Evolutionary conservation across 139 green algal genomes (phyloP).

Genomic region (Chlorella sp.): DNA sequence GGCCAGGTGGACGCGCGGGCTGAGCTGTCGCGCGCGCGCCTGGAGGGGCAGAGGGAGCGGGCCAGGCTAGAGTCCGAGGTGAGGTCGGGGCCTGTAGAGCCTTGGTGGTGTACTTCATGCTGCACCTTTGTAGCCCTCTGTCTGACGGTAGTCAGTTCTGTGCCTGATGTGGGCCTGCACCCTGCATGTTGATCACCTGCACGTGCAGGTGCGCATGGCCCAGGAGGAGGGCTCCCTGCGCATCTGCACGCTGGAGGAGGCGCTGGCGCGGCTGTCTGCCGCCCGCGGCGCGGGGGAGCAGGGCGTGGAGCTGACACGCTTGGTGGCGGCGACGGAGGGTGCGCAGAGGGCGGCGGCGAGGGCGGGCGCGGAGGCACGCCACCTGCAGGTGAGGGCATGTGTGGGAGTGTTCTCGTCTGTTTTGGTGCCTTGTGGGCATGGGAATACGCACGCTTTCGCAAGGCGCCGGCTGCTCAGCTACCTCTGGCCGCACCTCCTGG

Average conservation of each 20-base stretch:
- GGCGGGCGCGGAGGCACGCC: not conserved
- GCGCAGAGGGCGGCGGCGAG: conserved; percentile 15
- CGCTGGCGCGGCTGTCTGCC: conserved; percentile 20
- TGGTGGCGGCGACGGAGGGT: conserved; percentile 9
- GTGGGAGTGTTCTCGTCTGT: not conserved
- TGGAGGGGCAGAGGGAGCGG: not conserved
- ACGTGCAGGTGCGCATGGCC: conserved; percentile 22
- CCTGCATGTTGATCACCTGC: not conserved
- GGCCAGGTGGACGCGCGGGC: not conserved
- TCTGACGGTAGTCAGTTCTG: not conserved
- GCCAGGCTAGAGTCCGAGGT: not conserved
- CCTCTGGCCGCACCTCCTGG: too few species aligned
- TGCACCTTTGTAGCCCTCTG: not conserved
- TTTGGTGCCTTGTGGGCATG: too few species aligned
- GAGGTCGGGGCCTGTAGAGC: too few species aligned
- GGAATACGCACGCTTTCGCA: too few species aligned
- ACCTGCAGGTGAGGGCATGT: not conserved
- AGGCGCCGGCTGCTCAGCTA: too few species aligned
- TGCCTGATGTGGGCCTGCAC: not conserved
- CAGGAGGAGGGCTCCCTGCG: conserved; percentile 32
- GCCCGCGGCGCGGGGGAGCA: not conserved
- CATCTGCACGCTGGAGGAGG: conserved; percentile 38
- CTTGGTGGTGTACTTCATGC: too few species aligned
- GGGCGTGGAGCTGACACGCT: conserved; percentile 7
- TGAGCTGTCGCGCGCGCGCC: not conserved